Evolutionary conservation across 139 green algal genomes (phyloP), one percentile per base, ranked within the genome.

Genomic region (Tetraselmis chui): DNA sequence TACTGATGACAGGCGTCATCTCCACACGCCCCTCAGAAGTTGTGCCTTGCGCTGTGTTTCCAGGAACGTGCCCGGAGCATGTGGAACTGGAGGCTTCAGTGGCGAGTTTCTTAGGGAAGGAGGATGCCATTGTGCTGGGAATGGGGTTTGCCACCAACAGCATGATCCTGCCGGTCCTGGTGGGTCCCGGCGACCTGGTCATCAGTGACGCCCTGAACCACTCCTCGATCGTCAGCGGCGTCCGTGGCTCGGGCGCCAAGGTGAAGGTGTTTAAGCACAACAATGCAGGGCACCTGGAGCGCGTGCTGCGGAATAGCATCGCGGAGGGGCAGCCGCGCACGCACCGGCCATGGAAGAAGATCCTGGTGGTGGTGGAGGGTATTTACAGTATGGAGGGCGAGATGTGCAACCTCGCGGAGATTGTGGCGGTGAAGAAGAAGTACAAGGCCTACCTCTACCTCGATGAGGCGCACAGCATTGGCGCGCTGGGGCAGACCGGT

Each of bases 351-450:
- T 99, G 96, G 96, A 97, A 94, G 80, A 99, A 99, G 88, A 93
- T 99, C 28, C 84, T 99, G 28, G 91, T 99, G 31, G 91, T 99
- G 11, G 91, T 99, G 2, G 97, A 99, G 88, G 97, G 97, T 75
- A 95, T 99, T 79, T 99, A 99, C 89, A 94, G 86, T 81, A 99
- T 99, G 97, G 97, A 99, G 88, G 97, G 97, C 0, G 96, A 99
- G 92, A 86, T 96, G 25, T 92, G 86, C 76, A 77, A 84, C 58
- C 91, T 99, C 78, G 82, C 83, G n/a, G 89, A 94, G 30, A 94
- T 99, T 28, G 94, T 99, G 29, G 89, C 85, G 2, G 84, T 99
- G 23, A 95, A 95, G 83, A 98, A 98, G 85, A 94, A 94, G 89
- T 98, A 98, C 89, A 89, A 90, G 88, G 94, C 94, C 0, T 99